Evolutionary conservation across 352 stramenopile species (phyloP), one percentile per base, ranked within the genome.

Genomic region (Globisporangium uncinulatum): DNA sequence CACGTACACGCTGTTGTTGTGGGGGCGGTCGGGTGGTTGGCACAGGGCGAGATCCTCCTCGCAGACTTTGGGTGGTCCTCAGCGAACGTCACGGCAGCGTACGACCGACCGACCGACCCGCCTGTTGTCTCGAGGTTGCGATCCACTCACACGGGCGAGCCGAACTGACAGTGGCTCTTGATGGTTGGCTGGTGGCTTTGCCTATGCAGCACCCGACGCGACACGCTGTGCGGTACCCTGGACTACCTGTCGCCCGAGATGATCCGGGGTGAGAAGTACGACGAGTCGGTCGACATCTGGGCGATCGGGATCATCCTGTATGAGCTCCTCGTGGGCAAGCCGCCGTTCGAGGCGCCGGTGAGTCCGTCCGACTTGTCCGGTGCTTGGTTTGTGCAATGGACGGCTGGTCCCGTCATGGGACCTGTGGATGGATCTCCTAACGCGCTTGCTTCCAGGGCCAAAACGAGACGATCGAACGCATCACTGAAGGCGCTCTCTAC

Each of bases 211-310:
- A 90, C 76, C 36, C 87, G 97, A 39, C 81, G 97, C 36, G 97
- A 97, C 49, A 99, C 98, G 7, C 76, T 99, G 21, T 99, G 98
- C 66, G 97, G 97, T 15, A 99, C 97, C 0, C 71, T 99, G 21
- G 98, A 99, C 66, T 99, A 99, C 71, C 76, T 99, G 50, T 97
- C 98, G 31, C 98, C 98, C 2, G 97, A 99, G 65, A 99, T 99
- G 97, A 97, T 99, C 53, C 92, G 98, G 67, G 94, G 95, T 55
- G 89, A 96, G 59, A 95, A 98, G 57, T 98, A 99, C 70, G 94
- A 99, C 65, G 86, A 98, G 57, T 96, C 89, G 29, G 97, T 99
- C n/a, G 97, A 99, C 66, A 97, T 99, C 61, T 99, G 97, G 97
- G 92, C 84, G n/a, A 75, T 99, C 20, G 97, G 97, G 14, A 96